Conservation (phyloP, 2,329 filamentous ascomycete genomes). For the Ophiobolus disseminans region DNA sequence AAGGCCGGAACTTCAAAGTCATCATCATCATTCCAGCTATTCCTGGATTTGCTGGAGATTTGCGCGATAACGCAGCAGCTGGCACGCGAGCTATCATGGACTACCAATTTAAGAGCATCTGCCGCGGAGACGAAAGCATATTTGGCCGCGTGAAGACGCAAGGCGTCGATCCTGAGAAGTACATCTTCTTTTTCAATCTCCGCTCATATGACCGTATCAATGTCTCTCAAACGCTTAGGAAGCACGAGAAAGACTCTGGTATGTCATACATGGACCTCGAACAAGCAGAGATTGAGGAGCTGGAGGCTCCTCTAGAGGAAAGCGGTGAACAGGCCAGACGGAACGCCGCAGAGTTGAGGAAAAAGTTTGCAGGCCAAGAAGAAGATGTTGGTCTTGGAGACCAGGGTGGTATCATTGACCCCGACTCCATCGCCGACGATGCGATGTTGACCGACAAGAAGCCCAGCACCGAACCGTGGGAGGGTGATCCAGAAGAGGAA, state of each 20-base stretch:
- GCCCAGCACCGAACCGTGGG: slow-evolving; percentile 76
- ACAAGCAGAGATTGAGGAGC: slow-evolving; percentile 84
- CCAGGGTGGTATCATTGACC: slow-evolving; percentile 55
- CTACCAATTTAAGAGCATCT: slow-evolving; percentile 97
- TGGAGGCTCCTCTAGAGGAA: slow-evolving; percentile 65
- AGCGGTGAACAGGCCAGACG: slow-evolving; percentile 50
- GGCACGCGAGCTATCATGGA: slow-evolving; percentile 95
- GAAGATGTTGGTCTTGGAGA: slow-evolving; percentile 49
- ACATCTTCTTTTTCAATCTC: slow-evolving; percentile 94
- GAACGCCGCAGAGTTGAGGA: slow-evolving; percentile 55
- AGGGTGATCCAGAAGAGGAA: slow-evolving; percentile 75
- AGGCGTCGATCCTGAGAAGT: slow-evolving; percentile 76
- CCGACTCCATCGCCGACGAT: slow-evolving; percentile 75
- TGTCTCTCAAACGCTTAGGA: slow-evolving; percentile 74
- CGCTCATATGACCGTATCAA: slow-evolving; percentile 92
- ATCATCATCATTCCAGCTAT: slow-evolving; percentile 91
- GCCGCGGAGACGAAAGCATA: slow-evolving; percentile 89
- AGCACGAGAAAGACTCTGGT: slow-evolving; percentile 80
- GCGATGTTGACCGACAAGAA: slow-evolving; percentile 76
- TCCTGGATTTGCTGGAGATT: slow-evolving; percentile 91
- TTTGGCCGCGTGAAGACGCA: slow-evolving; percentile 76
- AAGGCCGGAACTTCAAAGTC: slow-evolving; percentile 85
- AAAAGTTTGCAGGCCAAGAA: slow-evolving; percentile 54
- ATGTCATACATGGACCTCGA: slow-evolving; percentile 87
- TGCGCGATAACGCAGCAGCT: slow-evolving; percentile 80